Percentiles rank a stretch among this genome's conserved stretches.
phyloP scores from a whole-genome alignment of 2,329 filamentous ascomycete genomes.

The Fusarium coicis region DNA sequence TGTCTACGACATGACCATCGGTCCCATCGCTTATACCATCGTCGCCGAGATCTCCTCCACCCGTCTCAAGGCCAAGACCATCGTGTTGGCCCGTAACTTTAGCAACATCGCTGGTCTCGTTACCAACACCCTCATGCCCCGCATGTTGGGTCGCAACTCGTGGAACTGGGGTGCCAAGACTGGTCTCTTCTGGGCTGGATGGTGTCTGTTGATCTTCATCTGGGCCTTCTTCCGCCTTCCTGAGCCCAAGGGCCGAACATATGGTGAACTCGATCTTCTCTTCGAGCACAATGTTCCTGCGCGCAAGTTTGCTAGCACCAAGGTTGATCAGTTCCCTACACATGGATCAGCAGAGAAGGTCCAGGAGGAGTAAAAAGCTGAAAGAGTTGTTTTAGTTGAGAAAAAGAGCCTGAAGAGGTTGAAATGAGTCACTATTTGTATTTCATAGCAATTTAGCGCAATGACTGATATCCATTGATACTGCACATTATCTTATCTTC shows the following conservation, averaged over 20 bases:
- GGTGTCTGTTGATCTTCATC: conserved; percentile 55
- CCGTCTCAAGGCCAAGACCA: conserved; percentile 58
- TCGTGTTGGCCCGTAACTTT: conserved; percentile 55
- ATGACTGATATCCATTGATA: background rate
- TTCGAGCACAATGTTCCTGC: conserved; percentile 59
- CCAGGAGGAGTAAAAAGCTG: background rate
- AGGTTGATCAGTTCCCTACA: conserved; percentile 39
- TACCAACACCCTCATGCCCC: conserved; percentile 56
- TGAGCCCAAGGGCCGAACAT: conserved; percentile 64
- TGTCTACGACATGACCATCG: conserved; percentile 52
- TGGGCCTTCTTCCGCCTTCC: conserved; percentile 66
- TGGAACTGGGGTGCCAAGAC: conserved; percentile 60
- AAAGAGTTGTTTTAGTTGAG: background rate
- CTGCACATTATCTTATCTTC: background rate
- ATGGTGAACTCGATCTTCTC: conserved; percentile 66
- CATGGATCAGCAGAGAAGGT: conserved; percentile 8
- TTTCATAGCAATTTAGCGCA: background rate
- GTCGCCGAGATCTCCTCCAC: conserved; percentile 66
- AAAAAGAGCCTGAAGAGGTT: background rate
- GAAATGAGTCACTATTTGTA: background rate
- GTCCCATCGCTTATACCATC: conserved; percentile 81
- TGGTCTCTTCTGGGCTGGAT: conserved; percentile 57
- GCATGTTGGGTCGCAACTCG: conserved; percentile 57
- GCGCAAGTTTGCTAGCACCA: conserved; percentile 52
- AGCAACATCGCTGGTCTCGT: conserved; percentile 62